These are phyloP conservation scores for Asterochloris erici DNA, from an alignment of 139 green algal species.

Conservation along the genomic window DNA sequence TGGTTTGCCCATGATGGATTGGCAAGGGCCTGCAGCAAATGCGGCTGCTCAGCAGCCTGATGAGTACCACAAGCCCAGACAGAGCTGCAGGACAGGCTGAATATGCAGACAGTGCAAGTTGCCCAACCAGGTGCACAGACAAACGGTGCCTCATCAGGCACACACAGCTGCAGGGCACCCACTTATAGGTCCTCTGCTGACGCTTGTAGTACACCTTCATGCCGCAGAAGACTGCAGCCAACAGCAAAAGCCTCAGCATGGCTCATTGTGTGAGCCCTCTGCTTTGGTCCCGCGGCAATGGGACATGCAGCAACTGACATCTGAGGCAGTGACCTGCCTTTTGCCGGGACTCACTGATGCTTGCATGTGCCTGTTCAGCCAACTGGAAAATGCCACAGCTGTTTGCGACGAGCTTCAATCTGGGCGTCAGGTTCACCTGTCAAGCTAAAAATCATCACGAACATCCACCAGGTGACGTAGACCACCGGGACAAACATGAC, in stretches of 20 bases:
- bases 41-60: no score
- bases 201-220: conserved; percentile 15
- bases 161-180: no score
- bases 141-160: no score
- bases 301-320: not conserved
- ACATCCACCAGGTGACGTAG: conserved; percentile 16
- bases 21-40: no score
- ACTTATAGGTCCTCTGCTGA: conserved; percentile 5
- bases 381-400: not conserved
- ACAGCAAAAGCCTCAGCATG: not conserved
- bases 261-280: not conserved
- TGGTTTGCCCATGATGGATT: no score
- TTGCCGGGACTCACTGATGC: not conserved
- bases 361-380: not conserved
- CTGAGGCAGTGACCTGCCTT: not conserved
- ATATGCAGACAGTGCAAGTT: no score
- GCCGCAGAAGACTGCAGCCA: conserved; percentile 5
- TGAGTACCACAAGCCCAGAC: no score
- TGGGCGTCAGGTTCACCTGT: not conserved
- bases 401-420: not conserved
- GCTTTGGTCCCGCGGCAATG: not conserved
- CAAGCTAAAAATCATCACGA: not conserved
- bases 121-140: no score
- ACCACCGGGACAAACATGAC: conserved; percentile 45
- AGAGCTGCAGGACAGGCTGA: no score